Percentiles rank a stretch among this genome's conserved stretches.
Conservation (phyloP, 2,329 filamentous ascomycete genomes). For the Zymoseptoria passerinii region DNA sequence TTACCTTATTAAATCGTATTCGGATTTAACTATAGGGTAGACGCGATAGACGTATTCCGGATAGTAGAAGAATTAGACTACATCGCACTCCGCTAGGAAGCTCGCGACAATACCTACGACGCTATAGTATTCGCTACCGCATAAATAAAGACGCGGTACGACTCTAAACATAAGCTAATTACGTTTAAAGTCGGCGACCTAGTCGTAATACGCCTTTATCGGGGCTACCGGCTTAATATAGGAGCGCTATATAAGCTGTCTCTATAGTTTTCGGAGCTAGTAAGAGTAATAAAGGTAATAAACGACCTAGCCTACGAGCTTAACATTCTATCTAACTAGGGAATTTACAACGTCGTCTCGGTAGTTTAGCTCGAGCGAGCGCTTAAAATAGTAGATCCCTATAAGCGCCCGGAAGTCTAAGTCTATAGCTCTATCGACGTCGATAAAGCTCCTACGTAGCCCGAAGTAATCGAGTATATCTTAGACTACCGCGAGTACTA, state of each 20-base stretch:
- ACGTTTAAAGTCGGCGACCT: background rate
- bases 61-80: too few relatives aligned
- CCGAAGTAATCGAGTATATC: too few relatives aligned
- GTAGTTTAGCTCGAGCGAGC: background rate
- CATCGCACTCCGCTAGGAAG: background rate
- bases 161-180: background rate
- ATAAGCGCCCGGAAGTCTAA: background rate
- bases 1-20: background rate
- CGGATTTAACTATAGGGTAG: constrained; percentile 1
- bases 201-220: background rate
- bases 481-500: too few relatives aligned
- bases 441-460: too few relatives aligned
- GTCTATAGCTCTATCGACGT: too few relatives aligned
- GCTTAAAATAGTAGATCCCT: background rate
- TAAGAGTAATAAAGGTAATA: background rate
- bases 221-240: background rate
- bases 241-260: background rate
- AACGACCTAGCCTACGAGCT: background rate
- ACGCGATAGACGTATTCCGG: background rate
- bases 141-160: constrained; percentile 1
- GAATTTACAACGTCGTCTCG: background rate
- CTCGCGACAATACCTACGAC: background rate
- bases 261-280: background rate
- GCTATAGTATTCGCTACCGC: background rate
- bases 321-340: background rate